Evolutionary conservation across 306 rosid species (phyloP).

Genomic region (Erythrophleum fordii): DNA sequence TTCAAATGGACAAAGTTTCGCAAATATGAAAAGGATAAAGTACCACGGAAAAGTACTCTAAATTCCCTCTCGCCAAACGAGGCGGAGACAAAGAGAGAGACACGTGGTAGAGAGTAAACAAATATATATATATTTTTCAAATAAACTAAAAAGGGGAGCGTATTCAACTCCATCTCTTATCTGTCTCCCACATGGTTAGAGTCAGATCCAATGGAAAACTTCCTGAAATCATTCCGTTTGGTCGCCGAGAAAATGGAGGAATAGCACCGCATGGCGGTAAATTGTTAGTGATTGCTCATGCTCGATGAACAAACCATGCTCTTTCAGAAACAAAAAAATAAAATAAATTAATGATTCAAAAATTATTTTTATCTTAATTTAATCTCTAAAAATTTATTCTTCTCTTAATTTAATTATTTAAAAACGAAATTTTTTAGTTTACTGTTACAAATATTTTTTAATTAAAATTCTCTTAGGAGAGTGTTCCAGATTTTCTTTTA

Average conservation of each 20-base stretch:
- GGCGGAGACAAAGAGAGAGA: conserved; percentile 38
- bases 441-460: too few relatives aligned
- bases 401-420: too few relatives aligned
- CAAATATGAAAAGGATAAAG: conserved; percentile 33
- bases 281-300: not conserved
- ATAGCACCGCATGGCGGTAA: too few relatives aligned
- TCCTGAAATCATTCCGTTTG: conserved; percentile 39
- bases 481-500: too few relatives aligned
- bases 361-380: not conserved
- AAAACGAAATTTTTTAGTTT: too few relatives aligned
- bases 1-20: not conserved
- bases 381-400: too few relatives aligned
- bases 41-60: conserved; percentile 73
- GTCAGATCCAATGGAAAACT: conserved; percentile 44
- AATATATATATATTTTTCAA: not conserved
- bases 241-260: conserved; percentile 32
- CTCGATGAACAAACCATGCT: too few relatives aligned
- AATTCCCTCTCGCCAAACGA: conserved; percentile 37
- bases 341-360: not conserved
- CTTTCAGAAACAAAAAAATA: too few relatives aligned
- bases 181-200: conserved; percentile 50
- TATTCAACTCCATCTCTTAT: conserved; percentile 32
- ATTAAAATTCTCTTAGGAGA: too few relatives aligned
- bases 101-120: conserved; percentile 17
- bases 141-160: not conserved